These are phyloP conservation scores for Stevia rebaudiana DNA, from an alignment of 140 eudicot genomes.

Conservation along the genomic window DNA sequence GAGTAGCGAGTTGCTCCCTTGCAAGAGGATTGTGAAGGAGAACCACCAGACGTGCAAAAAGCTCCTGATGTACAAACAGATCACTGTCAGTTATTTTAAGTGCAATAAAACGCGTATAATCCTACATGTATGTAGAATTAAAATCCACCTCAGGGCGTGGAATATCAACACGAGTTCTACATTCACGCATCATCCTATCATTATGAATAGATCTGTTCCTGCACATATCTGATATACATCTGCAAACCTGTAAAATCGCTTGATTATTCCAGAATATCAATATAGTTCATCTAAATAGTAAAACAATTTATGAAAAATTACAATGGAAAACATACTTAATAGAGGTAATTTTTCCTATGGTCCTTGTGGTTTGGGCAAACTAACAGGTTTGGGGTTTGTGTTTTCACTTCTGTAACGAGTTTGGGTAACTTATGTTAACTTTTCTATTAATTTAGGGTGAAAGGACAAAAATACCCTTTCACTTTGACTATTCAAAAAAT, in stretches of 20 bases:
- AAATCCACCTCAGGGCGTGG: slow-evolving; percentile 80
- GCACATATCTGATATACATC: slow-evolving; percentile 97
- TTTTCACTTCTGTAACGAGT: too few species aligned
- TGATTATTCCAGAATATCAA: slow-evolving; percentile 11
- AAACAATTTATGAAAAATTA: not conserved
- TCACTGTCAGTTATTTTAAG: slow-evolving; percentile 5
- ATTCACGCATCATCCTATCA: slow-evolving; percentile 61
- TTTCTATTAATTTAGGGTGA: too few species aligned
- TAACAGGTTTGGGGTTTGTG: too few species aligned
- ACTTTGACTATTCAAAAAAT: too few species aligned
- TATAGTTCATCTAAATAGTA: not conserved
- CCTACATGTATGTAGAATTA: slow-evolving; percentile 4
- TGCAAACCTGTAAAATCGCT: slow-evolving; percentile 66
- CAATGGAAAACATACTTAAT: not conserved
- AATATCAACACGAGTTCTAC: slow-evolving; percentile 85
- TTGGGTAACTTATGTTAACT: too few species aligned
- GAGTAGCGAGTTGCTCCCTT: slow-evolving; percentile 89
- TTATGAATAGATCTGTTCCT: slow-evolving; percentile 54
- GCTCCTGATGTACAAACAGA: slow-evolving; percentile 49
- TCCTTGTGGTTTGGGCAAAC: too few species aligned
- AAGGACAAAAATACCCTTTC: too few species aligned
- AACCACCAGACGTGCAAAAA: slow-evolving; percentile 86
- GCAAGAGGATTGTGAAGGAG: slow-evolving; percentile 97
- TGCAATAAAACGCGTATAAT: slow-evolving; percentile 1
- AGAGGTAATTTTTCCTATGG: too few species aligned